phyloP scores from a whole-genome alignment of 2,329 filamentous ascomycete genomes.

The Zalaria obscura region DNA sequence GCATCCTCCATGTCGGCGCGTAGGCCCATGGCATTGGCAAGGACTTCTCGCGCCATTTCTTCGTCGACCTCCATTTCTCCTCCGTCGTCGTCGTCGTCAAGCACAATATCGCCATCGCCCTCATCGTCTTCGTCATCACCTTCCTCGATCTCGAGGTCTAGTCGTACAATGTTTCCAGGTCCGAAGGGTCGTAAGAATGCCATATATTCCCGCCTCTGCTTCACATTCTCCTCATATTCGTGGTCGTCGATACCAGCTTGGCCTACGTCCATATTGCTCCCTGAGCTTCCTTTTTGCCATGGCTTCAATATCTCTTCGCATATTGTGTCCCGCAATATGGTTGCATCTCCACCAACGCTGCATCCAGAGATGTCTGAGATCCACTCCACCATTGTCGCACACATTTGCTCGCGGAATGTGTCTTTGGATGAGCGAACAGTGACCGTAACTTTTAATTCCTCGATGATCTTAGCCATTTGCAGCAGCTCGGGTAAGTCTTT shows the following conservation, averaged over 20 bases:
- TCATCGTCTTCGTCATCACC: constrained; percentile 28
- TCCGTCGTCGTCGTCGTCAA: constrained; percentile 14
- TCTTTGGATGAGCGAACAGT: constrained; percentile 88
- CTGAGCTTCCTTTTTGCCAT: constrained; percentile 77
- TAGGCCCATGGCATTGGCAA: constrained; percentile 17
- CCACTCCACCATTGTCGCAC: constrained; percentile 95
- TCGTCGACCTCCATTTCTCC: constrained; percentile 29
- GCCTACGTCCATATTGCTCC: constrained; percentile 64
- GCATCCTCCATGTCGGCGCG: constrained; percentile 21
- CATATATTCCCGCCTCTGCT: constrained; percentile 23
- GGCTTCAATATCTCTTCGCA: constrained; percentile 84
- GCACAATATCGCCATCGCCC: constrained; percentile 31
- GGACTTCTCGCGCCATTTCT: constrained; percentile 17
- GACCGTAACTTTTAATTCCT: constrained; percentile 90
- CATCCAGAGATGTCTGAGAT: constrained; percentile 84
- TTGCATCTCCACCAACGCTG: constrained; percentile 63
- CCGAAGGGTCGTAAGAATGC: constrained; percentile 18
- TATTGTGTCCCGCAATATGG: constrained; percentile 65
- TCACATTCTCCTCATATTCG: constrained; percentile 42
- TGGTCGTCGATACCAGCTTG: constrained; percentile 73
- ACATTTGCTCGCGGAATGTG: constrained; percentile 97
- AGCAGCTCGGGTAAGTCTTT: constrained; percentile 60
- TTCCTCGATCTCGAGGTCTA: constrained; percentile 29
- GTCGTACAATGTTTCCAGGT: constrained; percentile 13
- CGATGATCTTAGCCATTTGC: constrained; percentile 68